Percentiles rank a stretch among this genome's conserved stretches.
Conservation (phyloP, 306 rosid genomes). For the Cucurbita pepo region DNA sequence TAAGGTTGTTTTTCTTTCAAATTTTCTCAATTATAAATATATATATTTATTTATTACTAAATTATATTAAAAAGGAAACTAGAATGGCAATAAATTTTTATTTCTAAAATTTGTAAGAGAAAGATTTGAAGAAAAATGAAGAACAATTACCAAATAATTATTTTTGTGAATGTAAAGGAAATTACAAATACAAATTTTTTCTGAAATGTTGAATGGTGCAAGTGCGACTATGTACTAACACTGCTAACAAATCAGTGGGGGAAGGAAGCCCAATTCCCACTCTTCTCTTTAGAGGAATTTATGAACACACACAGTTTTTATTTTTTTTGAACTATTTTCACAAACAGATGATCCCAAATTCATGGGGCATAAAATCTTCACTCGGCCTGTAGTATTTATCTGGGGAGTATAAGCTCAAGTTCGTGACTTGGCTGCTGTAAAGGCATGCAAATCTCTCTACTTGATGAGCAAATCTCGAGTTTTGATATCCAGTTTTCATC, state of each 20-base stretch:
- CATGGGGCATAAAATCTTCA: slow-evolving; percentile 96
- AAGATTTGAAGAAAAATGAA: too few relatives aligned
- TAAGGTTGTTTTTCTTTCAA: too few relatives aligned
- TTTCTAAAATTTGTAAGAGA: background rate
- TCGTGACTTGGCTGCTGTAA: slow-evolving; percentile 85
- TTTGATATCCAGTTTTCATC: slow-evolving; percentile 95
- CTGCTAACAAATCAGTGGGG: background rate
- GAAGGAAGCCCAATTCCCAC: too few relatives aligned
- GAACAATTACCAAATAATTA: too few relatives aligned
- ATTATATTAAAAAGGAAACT: too few relatives aligned
- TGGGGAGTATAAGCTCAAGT: slow-evolving; percentile 76
- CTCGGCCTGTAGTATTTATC: slow-evolving; percentile 89
- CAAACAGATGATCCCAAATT: slow-evolving; percentile 49
- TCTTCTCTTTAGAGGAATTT: background rate
- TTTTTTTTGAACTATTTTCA: background rate
- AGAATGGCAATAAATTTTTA: background rate
- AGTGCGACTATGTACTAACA: background rate
- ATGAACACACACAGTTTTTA: background rate
- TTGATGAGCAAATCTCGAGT: slow-evolving; percentile 99
- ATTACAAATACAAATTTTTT: too few relatives aligned
- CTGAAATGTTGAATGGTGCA: background rate
- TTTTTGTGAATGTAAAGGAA: background rate
- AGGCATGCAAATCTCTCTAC: slow-evolving; percentile 97
- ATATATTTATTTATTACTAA: too few relatives aligned
- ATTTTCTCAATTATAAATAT: too few relatives aligned